Percentiles rank a stretch among this genome's conserved stretches.
These are phyloP conservation scores for Ceratobasidium sp. DNA, from an alignment of 1,284 basidiomycete species.

Conservation along the genomic window DNA sequence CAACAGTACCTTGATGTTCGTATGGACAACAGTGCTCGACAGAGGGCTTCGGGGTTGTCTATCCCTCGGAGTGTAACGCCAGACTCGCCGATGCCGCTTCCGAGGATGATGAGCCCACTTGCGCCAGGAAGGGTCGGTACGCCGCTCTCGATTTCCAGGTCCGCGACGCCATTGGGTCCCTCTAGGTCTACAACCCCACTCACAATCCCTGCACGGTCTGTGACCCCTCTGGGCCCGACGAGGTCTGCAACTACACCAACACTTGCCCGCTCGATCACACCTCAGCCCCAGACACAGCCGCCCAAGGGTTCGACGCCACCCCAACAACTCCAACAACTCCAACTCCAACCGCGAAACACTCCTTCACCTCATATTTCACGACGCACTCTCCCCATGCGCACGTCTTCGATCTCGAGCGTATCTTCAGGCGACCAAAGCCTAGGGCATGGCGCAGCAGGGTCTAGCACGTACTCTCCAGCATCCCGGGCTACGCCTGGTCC, in stretches of 20 bases:
- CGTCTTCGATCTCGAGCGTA: slow-evolving; percentile 29
- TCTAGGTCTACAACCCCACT: slow-evolving; percentile 4
- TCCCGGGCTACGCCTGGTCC: slow-evolving; percentile 14
- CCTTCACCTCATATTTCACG: slow-evolving; percentile 26
- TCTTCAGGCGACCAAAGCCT: slow-evolving; percentile 19
- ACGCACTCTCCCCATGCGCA: slow-evolving; percentile 9
- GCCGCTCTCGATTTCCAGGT: neutral
- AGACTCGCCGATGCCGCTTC: slow-evolving; percentile 22
- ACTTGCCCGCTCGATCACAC: slow-evolving; percentile 10
- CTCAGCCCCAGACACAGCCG: slow-evolving; percentile 8
- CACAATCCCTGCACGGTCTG: neutral
- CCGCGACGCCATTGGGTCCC: neutral
- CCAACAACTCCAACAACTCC: neutral
- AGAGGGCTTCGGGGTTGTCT: slow-evolving; percentile 27
- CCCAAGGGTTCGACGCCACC: neutral
- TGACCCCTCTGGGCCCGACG: neutral
- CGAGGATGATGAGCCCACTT: neutral
- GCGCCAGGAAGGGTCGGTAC: neutral
- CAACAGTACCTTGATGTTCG: slow-evolving; percentile 12
- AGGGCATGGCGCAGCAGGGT: neutral
- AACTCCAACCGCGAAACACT: slow-evolving; percentile 5
- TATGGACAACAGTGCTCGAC: neutral
- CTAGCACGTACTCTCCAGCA: slow-evolving; percentile 6
- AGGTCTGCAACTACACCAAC: neutral
- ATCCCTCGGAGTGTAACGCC: slow-evolving; percentile 37